Percentiles rank a stretch among this genome's conserved stretches.
phyloP scores from a whole-genome alignment of 2,329 filamentous ascomycete genomes.

The Clonostachys chloroleuca region DNA sequence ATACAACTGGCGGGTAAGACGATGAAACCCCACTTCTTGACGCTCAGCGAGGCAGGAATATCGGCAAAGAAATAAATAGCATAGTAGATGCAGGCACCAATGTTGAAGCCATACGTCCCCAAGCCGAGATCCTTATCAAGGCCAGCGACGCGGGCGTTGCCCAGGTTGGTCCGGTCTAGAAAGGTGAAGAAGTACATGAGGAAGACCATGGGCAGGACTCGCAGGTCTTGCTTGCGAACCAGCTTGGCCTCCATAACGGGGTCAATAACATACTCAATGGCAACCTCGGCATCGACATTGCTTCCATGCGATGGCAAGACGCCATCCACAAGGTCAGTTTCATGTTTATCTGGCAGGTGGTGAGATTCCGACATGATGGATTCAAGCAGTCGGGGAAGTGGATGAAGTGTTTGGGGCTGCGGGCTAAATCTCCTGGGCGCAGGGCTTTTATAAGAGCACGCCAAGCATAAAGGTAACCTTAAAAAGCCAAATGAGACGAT shows the following conservation, averaged over 20 bases:
- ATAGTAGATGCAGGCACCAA: conserved; percentile 54
- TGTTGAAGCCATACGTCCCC: conserved; percentile 42
- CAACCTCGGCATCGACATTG: background rate
- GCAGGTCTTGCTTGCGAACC: conserved; percentile 21
- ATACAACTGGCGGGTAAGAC: conserved; percentile 28
- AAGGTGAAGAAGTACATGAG: conserved; percentile 20
- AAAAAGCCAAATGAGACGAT: too few relatives aligned
- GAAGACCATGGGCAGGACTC: conserved; percentile 23
- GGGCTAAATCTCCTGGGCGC: too few relatives aligned
- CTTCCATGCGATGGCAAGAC: background rate
- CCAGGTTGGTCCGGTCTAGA: conserved; percentile 22
- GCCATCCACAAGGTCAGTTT: too few relatives aligned
- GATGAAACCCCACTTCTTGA: conserved; percentile 48
- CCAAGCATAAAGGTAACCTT: too few relatives aligned
- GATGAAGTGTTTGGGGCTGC: too few relatives aligned
- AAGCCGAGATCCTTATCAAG: conserved; percentile 43
- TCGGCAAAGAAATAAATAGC: conserved; percentile 52
- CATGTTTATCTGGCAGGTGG: too few relatives aligned
- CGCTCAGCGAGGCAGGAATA: conserved; percentile 49
- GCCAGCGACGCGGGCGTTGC: conserved; percentile 25
- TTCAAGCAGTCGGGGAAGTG: too few relatives aligned
- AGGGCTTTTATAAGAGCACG: too few relatives aligned
- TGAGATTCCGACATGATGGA: too few relatives aligned
- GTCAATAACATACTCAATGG: conserved; percentile 8
- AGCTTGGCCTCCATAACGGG: conserved; percentile 23